phyloP scores from a whole-genome alignment of 495 filamentous ascomycete genomes.

The Letharia columbiana region DNA sequence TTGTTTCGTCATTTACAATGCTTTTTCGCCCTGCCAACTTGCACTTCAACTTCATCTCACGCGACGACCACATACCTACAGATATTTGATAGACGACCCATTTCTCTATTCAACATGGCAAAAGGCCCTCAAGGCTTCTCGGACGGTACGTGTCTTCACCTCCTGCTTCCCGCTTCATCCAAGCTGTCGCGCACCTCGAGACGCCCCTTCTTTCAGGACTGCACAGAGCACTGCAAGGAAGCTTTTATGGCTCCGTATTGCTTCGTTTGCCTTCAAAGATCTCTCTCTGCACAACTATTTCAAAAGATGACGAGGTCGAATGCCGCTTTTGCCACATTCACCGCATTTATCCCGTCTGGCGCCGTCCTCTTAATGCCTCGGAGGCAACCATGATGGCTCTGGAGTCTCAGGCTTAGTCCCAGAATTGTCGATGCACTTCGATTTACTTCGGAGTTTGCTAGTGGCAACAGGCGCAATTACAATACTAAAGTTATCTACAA shows the following conservation, averaged over 20 bases:
- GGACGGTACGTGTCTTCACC: conserved; percentile 28
- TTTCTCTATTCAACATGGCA: conserved; percentile 12
- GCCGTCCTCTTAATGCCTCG: background rate
- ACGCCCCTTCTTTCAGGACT: background rate
- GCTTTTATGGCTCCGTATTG: background rate
- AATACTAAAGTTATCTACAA: background rate
- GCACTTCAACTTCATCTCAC: background rate
- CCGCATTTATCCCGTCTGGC: background rate
- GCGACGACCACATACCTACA: background rate
- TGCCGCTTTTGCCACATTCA: background rate
- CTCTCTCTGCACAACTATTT: background rate
- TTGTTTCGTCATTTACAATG: background rate
- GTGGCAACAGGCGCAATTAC: background rate
- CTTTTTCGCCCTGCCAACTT: conserved; percentile 9
- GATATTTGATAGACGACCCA: background rate
- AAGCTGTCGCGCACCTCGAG: background rate
- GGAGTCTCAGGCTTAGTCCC: background rate
- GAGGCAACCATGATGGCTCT: background rate
- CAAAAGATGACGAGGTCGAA: background rate
- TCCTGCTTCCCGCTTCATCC: background rate
- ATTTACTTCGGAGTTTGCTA: background rate
- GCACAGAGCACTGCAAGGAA: background rate
- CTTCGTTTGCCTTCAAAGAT: background rate
- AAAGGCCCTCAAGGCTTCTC: conserved; percentile 21
- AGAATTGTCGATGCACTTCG: background rate